These are phyloP conservation scores for Leucosporidium creatinivorum DNA, from an alignment of 768 basidiomycete species.

Conservation along the genomic window DNA sequence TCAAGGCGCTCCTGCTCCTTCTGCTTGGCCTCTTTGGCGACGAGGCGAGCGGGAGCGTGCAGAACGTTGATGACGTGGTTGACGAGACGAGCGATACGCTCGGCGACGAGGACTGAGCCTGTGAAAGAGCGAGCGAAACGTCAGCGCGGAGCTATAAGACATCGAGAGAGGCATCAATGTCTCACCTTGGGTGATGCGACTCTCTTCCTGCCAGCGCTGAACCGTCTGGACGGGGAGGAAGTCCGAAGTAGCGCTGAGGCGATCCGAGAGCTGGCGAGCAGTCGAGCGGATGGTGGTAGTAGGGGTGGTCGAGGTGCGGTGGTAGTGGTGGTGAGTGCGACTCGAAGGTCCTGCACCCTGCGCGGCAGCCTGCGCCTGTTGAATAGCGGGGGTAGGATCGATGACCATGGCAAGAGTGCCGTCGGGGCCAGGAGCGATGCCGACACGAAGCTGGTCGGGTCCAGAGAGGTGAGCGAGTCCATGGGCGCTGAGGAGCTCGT, in stretches of 20 bases:
- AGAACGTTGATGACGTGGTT: conserved; percentile 43
- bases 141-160: neutral
- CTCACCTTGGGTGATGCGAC: conserved; percentile 34
- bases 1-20: conserved; percentile 45
- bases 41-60: conserved; percentile 41
- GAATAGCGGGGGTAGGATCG: conserved; percentile 18
- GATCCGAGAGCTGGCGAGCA: conserved; percentile 27
- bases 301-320: neutral
- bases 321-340: neutral
- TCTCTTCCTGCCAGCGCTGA: conserved; percentile 45
- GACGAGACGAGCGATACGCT: conserved; percentile 32
- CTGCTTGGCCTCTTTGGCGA: conserved; percentile 45
- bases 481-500: conserved; percentile 56
- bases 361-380: neutral
- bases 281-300: conserved; percentile 11
- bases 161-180: conserved; percentile 4
- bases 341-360: neutral
- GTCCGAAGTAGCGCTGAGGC: conserved; percentile 25
- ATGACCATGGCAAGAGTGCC: conserved; percentile 31
- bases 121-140: neutral
- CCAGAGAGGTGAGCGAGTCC: conserved; percentile 19
- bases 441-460: conserved; percentile 27
- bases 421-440: conserved; percentile 26
- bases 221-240: conserved; percentile 41
- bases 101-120: conserved; percentile 29